Base-by-base conservation (phyloP, 2,329 filamentous ascomycete genomes). In the Xylariaceae sp. region DNA sequence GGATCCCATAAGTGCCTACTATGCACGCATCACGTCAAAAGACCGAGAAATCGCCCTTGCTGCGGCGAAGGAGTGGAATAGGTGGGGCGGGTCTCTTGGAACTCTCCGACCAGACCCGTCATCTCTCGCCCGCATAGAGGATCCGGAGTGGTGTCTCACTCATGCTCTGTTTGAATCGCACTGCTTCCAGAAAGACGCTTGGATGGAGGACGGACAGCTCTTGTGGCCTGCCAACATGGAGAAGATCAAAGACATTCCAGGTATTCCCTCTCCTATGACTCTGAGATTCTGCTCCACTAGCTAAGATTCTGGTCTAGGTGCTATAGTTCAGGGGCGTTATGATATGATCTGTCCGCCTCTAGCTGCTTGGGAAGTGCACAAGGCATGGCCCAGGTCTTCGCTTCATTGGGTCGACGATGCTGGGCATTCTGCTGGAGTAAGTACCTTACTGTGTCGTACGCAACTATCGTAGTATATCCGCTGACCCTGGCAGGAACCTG, bases 201-300 rank as follows among this genome's bases (percentile, higher is more conserved):
- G 39, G 31, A 21, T 62, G 40, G 49, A 62, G 29, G 60, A 62
- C 8, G 60, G 60, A 1, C 16, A 62, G 12, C 46, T 62, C 12
- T 28, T 62, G 34, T 26, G 26, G 6, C 56, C 53, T 5, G 49
- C 14, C 2, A 60, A 60, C 16, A 61, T 62, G 37, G 58, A 29
- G n/a, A 62, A 60, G 41, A 62, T 62, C 16, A 54, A 55, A 24
- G 40, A 62, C 45, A 61, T 62, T 5, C 57, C 58, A 17, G 60
- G 60, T 55, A 23, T 33, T 16, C 39, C 23, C 16, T 16, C 21
- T 4, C 16, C n/a, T 3, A 24, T 7, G 2, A n/a, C 34, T 6
- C 4, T 23, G 17, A 12, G 6, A 12, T 17, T 40, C 29, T 4
- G 33, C 9, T 1, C 9, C 3, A 17, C 33, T 2, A 3, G 6